phyloP scores from a whole-genome alignment of 1,139 yeast species.

The Zygosaccharomyces sapae region DNA sequence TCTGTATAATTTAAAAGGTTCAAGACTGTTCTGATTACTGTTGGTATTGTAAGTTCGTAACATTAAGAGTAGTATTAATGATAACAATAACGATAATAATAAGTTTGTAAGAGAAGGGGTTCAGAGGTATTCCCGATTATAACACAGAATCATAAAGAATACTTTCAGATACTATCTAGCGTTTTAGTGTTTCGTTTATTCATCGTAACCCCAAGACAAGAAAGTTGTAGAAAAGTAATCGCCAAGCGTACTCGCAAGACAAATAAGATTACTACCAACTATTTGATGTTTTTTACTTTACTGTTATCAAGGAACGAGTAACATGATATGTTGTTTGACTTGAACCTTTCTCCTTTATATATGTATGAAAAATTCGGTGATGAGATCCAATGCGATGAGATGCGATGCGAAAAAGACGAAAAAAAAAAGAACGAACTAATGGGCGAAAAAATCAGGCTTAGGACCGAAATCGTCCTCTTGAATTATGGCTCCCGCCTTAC shows the following conservation, averaged over 20 bases:
- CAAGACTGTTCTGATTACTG: slow-evolving; percentile 3
- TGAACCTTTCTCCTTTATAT: background rate
- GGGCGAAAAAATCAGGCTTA: slow-evolving; percentile 41
- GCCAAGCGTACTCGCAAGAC: background rate
- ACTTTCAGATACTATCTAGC: slow-evolving; percentile 39
- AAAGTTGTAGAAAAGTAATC: background rate
- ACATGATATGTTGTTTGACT: too few species aligned
- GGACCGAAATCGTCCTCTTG: slow-evolving; percentile 98
- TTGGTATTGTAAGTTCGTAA: too few species aligned
- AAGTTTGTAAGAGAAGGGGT: too few species aligned
- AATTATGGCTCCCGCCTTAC: slow-evolving; percentile 92
- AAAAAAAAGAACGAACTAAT: slow-evolving; percentile 2
- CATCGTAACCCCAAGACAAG: slow-evolving; percentile 22
- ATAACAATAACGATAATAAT: background rate
- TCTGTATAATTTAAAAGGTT: slow-evolving; percentile 16
- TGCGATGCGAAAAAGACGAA: background rate
- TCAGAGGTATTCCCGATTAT: too few species aligned
- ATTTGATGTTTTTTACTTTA: too few species aligned
- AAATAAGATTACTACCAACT: background rate
- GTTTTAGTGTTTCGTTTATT: slow-evolving; percentile 28
- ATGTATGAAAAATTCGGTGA: background rate
- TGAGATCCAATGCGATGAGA: background rate
- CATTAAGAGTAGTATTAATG: too few species aligned
- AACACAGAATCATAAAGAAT: slow-evolving; percentile 28
- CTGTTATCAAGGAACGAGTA: too few species aligned